Evolutionary conservation across 495 filamentous ascomycete species (phyloP).

Genomic region (Talaromyces adpressus): DNA sequence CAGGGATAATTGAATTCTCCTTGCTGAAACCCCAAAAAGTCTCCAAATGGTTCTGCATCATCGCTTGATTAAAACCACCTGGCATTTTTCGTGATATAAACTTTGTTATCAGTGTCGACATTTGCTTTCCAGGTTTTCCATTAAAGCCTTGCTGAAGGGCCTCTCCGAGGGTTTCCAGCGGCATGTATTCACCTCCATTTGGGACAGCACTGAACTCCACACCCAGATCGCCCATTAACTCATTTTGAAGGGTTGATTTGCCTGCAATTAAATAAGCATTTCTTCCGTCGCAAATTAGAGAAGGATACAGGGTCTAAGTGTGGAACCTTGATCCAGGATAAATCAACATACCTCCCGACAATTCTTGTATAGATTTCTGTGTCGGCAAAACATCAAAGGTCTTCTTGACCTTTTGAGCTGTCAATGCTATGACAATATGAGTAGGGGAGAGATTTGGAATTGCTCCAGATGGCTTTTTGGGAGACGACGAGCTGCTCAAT

Average conservation of each 20-base stretch:
- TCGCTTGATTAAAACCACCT: slow-evolving; percentile 95
- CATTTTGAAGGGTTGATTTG: slow-evolving; percentile 94
- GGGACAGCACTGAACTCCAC: slow-evolving; percentile 98
- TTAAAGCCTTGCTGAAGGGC: slow-evolving; percentile 97
- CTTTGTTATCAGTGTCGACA: slow-evolving; percentile 83
- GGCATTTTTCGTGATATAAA: slow-evolving; percentile 99
- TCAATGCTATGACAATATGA: slow-evolving; percentile 16
- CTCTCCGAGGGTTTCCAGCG: slow-evolving; percentile 88
- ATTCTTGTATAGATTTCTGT: slow-evolving; percentile 16
- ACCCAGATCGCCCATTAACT: slow-evolving; percentile 89
- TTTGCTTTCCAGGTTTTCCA: slow-evolving; percentile 94
- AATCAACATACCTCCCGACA: slow-evolving; percentile 15
- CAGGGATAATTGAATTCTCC: slow-evolving; percentile 84
- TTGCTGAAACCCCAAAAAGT: slow-evolving; percentile 82
- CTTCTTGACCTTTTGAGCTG: slow-evolving; percentile 18
- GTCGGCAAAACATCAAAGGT: slow-evolving; percentile 16
- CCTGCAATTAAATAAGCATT: slow-evolving; percentile 38
- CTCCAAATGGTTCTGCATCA: slow-evolving; percentile 86
- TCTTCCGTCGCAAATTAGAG: background rate
- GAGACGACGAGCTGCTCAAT: background rate
- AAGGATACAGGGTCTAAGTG: background rate
- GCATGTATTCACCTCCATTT: slow-evolving; percentile 96
- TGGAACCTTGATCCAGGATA: background rate
- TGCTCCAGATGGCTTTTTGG: background rate
- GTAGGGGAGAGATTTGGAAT: slow-evolving; percentile 8